Base-by-base conservation (phyloP, 306 rosid genomes). In the Vigna mungo region DNA sequence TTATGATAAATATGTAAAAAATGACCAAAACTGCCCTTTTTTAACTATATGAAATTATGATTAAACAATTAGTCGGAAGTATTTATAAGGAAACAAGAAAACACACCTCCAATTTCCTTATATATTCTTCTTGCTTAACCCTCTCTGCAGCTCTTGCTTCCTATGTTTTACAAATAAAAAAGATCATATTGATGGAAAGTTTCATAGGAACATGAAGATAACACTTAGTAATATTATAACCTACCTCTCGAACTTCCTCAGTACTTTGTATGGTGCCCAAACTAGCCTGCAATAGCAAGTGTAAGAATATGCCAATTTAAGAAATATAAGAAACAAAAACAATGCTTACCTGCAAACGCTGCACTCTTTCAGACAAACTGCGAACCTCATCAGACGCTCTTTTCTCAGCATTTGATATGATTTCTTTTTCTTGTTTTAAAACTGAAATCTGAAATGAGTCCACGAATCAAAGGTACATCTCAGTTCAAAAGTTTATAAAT, bases 131-230 rank as follows among this genome's bases (percentile, higher is more conserved):
- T 70, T 88, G 97, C 72, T 83, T 95, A 76, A 73, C 83, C 95
- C 97, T 91, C 83, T 92, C 94, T 23, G 89, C 85, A 63, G 84
- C 92, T 87, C 97, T 90, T 77, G 97, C 94, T 83, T 95, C 99
- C 99, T 95, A 74, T 15, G 76, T 66, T 81, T 61, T 62, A 61
- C 74, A 73, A 44, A 81, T 37, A n/a, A 39, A 6, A 15, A 80
- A 59, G 14, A 66, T 75, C 55, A 78, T 20, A 54, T 18, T 18
- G 39, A 73, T 9, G 47, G 71, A 34, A 81, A 56, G 23, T 55
- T 69, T 37, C 55, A 21, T 61, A 36, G 41, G 30, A 75, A 39
- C 30, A 71, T 6, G 48, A 23, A 76, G 49, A 30, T 13, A 72
- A 61, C 49, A 41, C 48, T 7, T 56, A 23, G 77, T 18, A 34